Evolutionary conservation across 2,329 filamentous ascomycete species (phyloP), one percentile per base, ranked within the genome.

Genomic region (Geosmithia morbida): DNA sequence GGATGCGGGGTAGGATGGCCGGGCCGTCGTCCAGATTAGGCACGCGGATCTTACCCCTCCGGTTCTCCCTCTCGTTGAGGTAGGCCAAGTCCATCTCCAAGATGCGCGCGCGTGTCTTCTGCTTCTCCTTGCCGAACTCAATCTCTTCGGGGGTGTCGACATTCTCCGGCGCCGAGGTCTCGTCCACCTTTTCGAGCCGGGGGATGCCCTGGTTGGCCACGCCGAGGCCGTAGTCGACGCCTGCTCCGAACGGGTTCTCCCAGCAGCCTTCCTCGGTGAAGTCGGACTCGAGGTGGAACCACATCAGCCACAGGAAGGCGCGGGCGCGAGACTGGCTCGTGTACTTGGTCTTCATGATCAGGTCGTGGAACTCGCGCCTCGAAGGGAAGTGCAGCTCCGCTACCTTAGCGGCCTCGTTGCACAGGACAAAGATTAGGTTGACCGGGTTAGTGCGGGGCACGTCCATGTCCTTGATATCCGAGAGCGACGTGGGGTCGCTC

Each of bases 261-360:
- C 87, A 75, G 43, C 87, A 90, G 48, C 86, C 87, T 57, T 95
- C 86, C 55, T 84, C 80, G 0, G 86, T 86, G 55, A 96, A 97
- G 61, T 96, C 87, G 26, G 89, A 95, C 62, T 98, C 92, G 17
- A 98, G 75, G 59, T 98, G 97, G 71, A 92, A 96, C 92, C 92
- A 98, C 81, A 98, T 94, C 52, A 98, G 71, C 92, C 92, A 98
- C 18, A 98, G 68, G 56, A 98, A 98, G 1, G 90, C 90, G 43
- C 71, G 81, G 1, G 92, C 89, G 52, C 92, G 79, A 51, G 87
- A 94, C 54, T 72, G 68, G 63, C 89, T 97, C 49, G 82, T 87
- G 51, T 87, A 75, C 20, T 85, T 83, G 1, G 83, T 82, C 59
- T 87, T 83, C 89, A 97, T 97, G 56, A 98, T 83, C 16, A 98